phyloP scores from a whole-genome alignment of 1,284 basidiomycete species.

The Apiotrichum siamense region DNA sequence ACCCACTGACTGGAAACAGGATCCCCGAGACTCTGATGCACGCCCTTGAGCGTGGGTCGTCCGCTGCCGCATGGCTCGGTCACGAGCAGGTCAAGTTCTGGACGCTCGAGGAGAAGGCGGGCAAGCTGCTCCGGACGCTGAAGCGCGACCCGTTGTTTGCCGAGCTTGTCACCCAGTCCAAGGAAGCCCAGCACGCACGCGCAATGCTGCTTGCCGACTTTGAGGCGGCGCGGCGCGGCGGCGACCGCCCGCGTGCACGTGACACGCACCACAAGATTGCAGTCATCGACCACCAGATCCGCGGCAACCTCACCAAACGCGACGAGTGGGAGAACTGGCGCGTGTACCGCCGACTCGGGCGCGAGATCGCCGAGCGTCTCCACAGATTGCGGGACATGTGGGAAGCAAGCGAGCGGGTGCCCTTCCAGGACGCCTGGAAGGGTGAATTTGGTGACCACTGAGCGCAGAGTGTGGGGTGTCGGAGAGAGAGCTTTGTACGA shows the following conservation, averaged over 20 bases:
- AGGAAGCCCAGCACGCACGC: neutral
- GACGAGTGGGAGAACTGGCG: neutral
- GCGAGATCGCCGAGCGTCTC: neutral
- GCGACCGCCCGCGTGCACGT: neutral
- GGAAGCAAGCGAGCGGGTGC: neutral
- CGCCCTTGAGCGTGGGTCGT: neutral
- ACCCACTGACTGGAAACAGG: too few species aligned
- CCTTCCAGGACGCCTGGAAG: neutral
- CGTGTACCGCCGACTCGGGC: neutral
- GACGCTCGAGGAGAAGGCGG: neutral
- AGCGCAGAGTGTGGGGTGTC: too few species aligned
- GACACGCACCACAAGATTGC: neutral
- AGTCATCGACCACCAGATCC: neutral
- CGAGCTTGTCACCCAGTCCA: neutral
- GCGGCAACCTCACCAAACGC: neutral
- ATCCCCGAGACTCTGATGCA: neutral
- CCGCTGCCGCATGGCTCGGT: neutral
- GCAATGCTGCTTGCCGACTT: neutral
- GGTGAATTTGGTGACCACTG: neutral
- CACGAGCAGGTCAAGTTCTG: neutral
- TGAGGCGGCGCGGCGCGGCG: neutral
- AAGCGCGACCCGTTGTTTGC: neutral
- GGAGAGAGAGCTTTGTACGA: too few species aligned
- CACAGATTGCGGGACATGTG: neutral
- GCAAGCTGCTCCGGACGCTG: neutral